Conservation (phyloP, 2,329 filamentous ascomycete species). For the Orbilia blumenaviensis region DNA sequence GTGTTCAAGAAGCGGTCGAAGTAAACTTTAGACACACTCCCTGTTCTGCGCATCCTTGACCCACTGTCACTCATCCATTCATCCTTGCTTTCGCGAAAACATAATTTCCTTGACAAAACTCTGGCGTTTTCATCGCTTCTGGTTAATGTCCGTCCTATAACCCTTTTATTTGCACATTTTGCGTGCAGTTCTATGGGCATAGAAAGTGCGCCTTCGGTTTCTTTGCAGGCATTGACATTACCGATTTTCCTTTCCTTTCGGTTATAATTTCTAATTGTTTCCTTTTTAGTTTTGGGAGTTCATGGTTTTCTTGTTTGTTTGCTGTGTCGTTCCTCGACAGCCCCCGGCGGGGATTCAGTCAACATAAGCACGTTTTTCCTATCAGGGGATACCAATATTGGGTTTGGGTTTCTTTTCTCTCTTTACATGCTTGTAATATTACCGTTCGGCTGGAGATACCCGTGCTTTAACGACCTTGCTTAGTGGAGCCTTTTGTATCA, state of each 20-base stretch:
- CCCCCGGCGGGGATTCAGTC: neutral
- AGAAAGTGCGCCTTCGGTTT: constrained; percentile 26
- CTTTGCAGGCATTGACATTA: constrained; percentile 6
- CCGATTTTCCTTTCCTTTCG: neutral
- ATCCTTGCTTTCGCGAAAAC: neutral
- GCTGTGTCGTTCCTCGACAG: neutral
- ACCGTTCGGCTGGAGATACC: neutral
- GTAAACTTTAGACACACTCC: neutral
- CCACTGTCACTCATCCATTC: neutral
- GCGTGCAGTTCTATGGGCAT: constrained; percentile 3
- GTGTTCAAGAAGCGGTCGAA: constrained; percentile 23
- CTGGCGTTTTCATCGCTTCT: constrained; percentile 22
- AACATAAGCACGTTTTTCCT: constrained; percentile 1
- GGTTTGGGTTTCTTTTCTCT: neutral
- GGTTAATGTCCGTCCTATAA: neutral
- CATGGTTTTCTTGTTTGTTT: neutral
- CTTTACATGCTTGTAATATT: constrained; percentile 10
- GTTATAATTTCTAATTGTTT: neutral
- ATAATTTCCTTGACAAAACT: constrained; percentile 6
- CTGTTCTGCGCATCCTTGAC: neutral
- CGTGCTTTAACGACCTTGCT: neutral
- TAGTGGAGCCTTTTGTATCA: neutral
- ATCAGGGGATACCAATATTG: constrained; percentile 5
- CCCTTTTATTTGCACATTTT: neutral
- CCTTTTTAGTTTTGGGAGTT: constrained; percentile 21